Evolutionary conservation across 1,284 basidiomycete species (phyloP).

Genomic region (Ganoderma meredithae): DNA sequence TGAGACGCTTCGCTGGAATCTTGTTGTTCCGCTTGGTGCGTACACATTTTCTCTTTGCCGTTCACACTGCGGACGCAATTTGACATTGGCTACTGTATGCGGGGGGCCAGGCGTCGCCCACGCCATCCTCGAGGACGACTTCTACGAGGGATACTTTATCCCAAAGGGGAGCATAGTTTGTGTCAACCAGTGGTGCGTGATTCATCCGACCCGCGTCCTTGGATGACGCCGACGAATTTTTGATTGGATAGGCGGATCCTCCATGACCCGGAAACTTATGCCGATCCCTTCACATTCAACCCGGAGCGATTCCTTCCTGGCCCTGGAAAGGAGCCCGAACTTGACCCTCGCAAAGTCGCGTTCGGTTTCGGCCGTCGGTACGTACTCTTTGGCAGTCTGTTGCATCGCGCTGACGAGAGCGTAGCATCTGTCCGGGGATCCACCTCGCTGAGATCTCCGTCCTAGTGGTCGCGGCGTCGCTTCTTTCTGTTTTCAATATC

Average conservation of each 20-base stretch:
- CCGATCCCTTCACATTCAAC: constrained; percentile 40
- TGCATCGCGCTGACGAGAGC: neutral
- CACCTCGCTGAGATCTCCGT: constrained; percentile 43
- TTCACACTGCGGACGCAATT: neutral
- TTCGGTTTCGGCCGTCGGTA: constrained; percentile 42
- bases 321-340: constrained; percentile 25
- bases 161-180: constrained; percentile 41
- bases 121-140: constrained; percentile 38
- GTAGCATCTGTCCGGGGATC: constrained; percentile 36
- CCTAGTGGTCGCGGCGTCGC: constrained; percentile 40
- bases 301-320: constrained; percentile 39
- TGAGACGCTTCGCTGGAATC: constrained; percentile 42
- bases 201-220: neutral
- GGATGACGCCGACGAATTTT: neutral
- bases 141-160: constrained; percentile 40
- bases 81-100: neutral
- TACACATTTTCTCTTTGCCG: neutral
- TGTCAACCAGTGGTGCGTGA: constrained; percentile 35
- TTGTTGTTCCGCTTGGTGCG: constrained; percentile 38
- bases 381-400: neutral
- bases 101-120: constrained; percentile 33
- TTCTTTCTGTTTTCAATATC: constrained; percentile 42
- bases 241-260: constrained; percentile 35
- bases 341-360: constrained; percentile 35
- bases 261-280: constrained; percentile 39